These are phyloP conservation scores for Aspergillus sp. DNA, from an alignment of 2,329 filamentous ascomycete species.

Conservation along the genomic window DNA sequence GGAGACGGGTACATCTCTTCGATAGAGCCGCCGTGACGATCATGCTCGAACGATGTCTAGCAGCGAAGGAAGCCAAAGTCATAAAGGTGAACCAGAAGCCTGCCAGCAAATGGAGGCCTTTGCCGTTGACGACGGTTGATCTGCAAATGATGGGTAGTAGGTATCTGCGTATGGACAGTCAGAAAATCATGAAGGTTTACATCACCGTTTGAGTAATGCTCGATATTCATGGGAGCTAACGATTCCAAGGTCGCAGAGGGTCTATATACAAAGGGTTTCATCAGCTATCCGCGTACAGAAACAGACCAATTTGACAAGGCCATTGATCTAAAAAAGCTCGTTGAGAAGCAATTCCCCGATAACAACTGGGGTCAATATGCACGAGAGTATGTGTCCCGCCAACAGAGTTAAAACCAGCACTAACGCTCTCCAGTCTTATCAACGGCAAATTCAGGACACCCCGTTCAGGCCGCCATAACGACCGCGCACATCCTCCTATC, in stretches of 20 bases:
- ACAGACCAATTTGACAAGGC: slow-evolving; percentile 90
- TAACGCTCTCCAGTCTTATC: slow-evolving; percentile 45
- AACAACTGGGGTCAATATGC: slow-evolving; percentile 74
- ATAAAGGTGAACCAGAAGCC: slow-evolving; percentile 83
- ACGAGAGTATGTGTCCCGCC: slow-evolving; percentile 42
- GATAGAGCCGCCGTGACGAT: slow-evolving; percentile 75
- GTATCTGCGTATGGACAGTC: slow-evolving; percentile 83
- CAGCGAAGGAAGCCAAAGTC: slow-evolving; percentile 69
- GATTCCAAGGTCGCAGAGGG: slow-evolving; percentile 58
- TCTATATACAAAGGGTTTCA: slow-evolving; percentile 90
- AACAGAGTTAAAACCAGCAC: background rate
- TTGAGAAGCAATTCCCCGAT: slow-evolving; percentile 77
- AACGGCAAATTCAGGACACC: slow-evolving; percentile 74
- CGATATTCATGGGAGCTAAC: slow-evolving; percentile 1
- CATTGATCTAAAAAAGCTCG: slow-evolving; percentile 72
- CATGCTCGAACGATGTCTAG: slow-evolving; percentile 77
- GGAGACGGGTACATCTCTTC: slow-evolving; percentile 77
- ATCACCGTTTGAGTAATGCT: background rate
- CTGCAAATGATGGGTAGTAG: slow-evolving; percentile 90
- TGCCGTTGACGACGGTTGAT: slow-evolving; percentile 92
- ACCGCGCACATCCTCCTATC: slow-evolving; percentile 95
- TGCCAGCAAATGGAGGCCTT: slow-evolving; percentile 86
- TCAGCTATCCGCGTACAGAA: slow-evolving; percentile 95
- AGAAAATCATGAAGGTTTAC: slow-evolving; percentile 71
- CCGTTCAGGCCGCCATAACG: slow-evolving; percentile 77